Percentiles rank a stretch among this genome's conserved stretches.
Evolutionary conservation across 257 asterid genomes (phyloP).

Genomic region (Scutellaria baicalensis): DNA sequence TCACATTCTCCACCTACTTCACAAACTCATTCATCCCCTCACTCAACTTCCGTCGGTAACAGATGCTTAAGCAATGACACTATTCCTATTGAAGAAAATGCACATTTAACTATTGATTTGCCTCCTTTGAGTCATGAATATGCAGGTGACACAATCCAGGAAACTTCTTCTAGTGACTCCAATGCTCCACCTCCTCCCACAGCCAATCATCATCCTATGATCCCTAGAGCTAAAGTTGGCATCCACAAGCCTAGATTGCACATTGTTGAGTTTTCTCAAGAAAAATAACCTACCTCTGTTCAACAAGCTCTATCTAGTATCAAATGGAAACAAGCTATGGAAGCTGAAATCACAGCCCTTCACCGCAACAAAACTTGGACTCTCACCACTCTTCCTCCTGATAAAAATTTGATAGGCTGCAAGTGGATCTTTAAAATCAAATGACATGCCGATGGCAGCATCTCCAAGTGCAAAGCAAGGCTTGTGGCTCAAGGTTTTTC

Average conservation of each 20-base stretch:
- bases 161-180: background rate
- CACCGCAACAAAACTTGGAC: background rate
- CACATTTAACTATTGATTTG: no score
- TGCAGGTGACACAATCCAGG: no score
- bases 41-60: no score
- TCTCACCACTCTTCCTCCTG: background rate
- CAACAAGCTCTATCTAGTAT: background rate
- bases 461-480: background rate
- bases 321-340: background rate
- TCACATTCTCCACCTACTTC: no score
- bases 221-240: background rate
- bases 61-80: no score
- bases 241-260: background rate
- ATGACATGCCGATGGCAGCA: background rate
- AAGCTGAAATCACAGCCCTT: background rate
- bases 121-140: background rate
- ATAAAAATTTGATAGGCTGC: background rate
- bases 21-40: no score
- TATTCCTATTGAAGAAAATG: no score
- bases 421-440: background rate
- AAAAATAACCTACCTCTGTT: background rate
- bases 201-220: background rate
- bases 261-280: no score
- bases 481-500: background rate
- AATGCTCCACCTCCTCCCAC: background rate